Percentiles rank a stretch among this genome's conserved stretches.
Evolutionary conservation across 176 grass and related monocot genomes (phyloP).

Genomic region (Zea mays): DNA sequence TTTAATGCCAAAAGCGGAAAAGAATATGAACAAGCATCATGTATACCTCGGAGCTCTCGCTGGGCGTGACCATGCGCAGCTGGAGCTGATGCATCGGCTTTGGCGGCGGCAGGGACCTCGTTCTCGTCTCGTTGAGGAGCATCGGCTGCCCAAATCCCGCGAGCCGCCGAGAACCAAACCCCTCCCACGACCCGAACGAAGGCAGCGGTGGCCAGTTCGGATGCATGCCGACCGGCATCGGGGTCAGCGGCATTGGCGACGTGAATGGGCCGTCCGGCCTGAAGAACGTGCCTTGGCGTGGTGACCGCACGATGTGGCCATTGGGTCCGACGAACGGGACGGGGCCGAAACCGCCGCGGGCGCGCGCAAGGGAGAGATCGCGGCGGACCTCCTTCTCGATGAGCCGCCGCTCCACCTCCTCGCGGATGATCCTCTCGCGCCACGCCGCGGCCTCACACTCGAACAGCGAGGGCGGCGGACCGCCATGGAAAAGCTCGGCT

Average conservation of each 20-base stretch:
- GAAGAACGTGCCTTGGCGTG: neutral
- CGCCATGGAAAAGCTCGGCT: conserved; percentile 10
- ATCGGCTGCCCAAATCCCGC: neutral
- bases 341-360: neutral
- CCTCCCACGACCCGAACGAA: neutral
- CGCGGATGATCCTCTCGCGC: conserved; percentile 34
- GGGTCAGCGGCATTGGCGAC: conserved; percentile 4
- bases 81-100: conserved; percentile 34
- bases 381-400: conserved; percentile 22
- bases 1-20: conserved; percentile 17
- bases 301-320: neutral
- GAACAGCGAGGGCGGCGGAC: neutral
- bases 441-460: conserved; percentile 19
- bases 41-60: too few relatives aligned
- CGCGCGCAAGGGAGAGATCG: conserved; percentile 22
- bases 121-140: neutral
- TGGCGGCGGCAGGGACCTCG: neutral
- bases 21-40: neutral
- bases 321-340: neutral
- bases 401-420: conserved; percentile 41
- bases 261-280: neutral
- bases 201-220: neutral
- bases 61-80: neutral
- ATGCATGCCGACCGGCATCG: conserved; percentile 4
- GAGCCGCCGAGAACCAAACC: neutral